phyloP scores from a whole-genome alignment of 1,284 basidiomycete species.

The Cronartium ribicola region DNA sequence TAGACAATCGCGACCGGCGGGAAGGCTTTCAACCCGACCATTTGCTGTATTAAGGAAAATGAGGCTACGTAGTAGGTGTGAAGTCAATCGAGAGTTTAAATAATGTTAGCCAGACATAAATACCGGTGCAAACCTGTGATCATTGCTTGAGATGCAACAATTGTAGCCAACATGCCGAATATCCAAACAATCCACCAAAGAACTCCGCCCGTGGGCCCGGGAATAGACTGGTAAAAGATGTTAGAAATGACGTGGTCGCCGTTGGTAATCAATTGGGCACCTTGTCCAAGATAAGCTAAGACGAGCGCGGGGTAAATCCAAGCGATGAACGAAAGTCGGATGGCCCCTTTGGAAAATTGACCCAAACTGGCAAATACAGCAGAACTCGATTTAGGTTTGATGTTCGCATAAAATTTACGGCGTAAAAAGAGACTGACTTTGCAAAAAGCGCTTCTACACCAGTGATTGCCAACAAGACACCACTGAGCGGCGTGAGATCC shows the following conservation, averaged over 20 bases:
- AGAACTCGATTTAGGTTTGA: too few species aligned
- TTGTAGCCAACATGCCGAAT: slow-evolving; percentile 63
- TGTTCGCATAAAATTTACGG: not conserved
- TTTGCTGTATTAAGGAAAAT: slow-evolving; percentile 56
- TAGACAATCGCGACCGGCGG: slow-evolving; percentile 59
- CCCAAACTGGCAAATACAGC: slow-evolving; percentile 25
- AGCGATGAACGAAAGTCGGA: slow-evolving; percentile 57
- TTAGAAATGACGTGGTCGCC: slow-evolving; percentile 58
- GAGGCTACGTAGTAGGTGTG: slow-evolving; percentile 40
- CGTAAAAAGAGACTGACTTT: slow-evolving; percentile 54
- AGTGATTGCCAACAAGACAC: slow-evolving; percentile 63
- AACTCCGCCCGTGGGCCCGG: slow-evolving; percentile 54
- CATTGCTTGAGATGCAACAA: slow-evolving; percentile 61
- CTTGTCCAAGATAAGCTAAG: slow-evolving; percentile 66
- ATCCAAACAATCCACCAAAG: slow-evolving; percentile 60
- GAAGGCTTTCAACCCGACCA: slow-evolving; percentile 61
- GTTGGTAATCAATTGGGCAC: slow-evolving; percentile 60
- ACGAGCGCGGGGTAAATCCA: slow-evolving; percentile 63
- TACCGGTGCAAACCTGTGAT: slow-evolving; percentile 57
- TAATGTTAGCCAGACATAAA: slow-evolving; percentile 50
- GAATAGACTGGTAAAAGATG: slow-evolving; percentile 64
- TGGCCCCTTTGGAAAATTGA: slow-evolving; percentile 34
- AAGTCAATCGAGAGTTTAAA: slow-evolving; percentile 39
- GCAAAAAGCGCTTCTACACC: slow-evolving; percentile 67
- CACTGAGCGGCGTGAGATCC: slow-evolving; percentile 62